Percentiles rank a stretch among this genome's conserved stretches.
These are phyloP conservation scores for Fusarium pseudocircinatum DNA, from an alignment of 2,329 filamentous ascomycete genomes.

Conservation along the genomic window DNA sequence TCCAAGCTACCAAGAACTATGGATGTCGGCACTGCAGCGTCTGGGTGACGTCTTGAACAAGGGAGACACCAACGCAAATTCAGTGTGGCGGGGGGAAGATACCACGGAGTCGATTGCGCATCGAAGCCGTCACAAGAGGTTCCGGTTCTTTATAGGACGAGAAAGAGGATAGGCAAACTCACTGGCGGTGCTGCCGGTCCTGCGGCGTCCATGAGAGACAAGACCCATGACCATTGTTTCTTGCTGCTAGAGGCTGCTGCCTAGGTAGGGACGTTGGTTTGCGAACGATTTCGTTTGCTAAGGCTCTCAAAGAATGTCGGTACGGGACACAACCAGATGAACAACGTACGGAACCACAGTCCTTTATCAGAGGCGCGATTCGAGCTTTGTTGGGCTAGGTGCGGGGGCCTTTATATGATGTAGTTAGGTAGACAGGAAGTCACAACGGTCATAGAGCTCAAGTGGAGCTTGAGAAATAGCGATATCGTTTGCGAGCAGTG, in stretches of 20 bases:
- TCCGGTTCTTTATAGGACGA: conserved; percentile 1
- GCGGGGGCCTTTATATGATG: conserved; percentile 21
- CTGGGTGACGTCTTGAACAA: conserved; percentile 17
- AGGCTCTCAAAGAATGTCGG: neutral
- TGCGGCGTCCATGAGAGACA: conserved; percentile 46
- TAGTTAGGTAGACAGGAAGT: neutral
- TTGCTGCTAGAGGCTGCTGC: conserved; percentile 14
- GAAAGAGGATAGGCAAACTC: conserved; percentile 26
- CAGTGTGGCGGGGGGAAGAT: neutral
- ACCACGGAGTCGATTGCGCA: conserved; percentile 1
- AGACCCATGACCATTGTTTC: conserved; percentile 47
- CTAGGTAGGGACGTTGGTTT: conserved; percentile 5
- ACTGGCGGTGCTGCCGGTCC: conserved; percentile 44
- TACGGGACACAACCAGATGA: neutral
- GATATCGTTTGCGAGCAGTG: conserved; percentile 11
- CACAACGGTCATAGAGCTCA: neutral
- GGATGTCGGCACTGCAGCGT: neutral
- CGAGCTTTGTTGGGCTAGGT: conserved; percentile 26
- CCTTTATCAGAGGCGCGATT: conserved; percentile 1
- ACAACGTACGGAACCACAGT: neutral
- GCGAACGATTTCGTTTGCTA: neutral
- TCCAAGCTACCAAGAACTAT: conserved; percentile 18
- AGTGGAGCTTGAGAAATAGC: conserved; percentile 11
- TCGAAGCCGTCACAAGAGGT: neutral
- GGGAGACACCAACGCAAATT: neutral